These are phyloP conservation scores for Nepenthes gracilis DNA, from an alignment of 148 eudicot species.

Conservation along the genomic window DNA sequence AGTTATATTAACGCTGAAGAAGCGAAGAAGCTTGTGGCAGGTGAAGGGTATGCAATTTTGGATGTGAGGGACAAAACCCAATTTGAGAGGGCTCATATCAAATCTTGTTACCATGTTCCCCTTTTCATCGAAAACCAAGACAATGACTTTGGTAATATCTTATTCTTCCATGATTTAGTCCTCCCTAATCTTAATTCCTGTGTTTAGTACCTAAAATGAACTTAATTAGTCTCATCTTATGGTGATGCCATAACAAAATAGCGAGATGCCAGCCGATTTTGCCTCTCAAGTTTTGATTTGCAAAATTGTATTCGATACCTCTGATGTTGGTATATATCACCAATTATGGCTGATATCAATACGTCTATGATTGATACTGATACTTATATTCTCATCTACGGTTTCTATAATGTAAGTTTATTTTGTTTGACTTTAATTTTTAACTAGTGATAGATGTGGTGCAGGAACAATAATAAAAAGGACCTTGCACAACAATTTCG, in stretches of 20 bases:
- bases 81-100: constrained; percentile 55
- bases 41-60: constrained; percentile 54
- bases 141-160: constrained; percentile 56
- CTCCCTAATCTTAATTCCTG: background rate
- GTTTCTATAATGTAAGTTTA: background rate
- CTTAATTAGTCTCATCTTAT: no score
- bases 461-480: constrained; percentile 78
- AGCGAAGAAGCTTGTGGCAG: constrained; percentile 65
- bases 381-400: no score
- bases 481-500: constrained; percentile 72
- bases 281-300: no score
- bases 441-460: constrained; percentile 5
- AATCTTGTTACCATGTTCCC: constrained; percentile 71
- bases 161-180: background rate
- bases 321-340: no score
- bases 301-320: no score
- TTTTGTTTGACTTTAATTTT: background rate
- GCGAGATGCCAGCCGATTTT: no score
- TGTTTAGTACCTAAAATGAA: no score
- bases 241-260: no score
- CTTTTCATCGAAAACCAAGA: constrained; percentile 78
- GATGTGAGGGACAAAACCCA: constrained; percentile 77
- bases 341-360: no score
- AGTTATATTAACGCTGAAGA: constrained; percentile 63
- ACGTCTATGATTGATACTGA: no score